Conservation (phyloP, 495 filamentous ascomycete species). For the Hypoxylon crocopeplum region DNA sequence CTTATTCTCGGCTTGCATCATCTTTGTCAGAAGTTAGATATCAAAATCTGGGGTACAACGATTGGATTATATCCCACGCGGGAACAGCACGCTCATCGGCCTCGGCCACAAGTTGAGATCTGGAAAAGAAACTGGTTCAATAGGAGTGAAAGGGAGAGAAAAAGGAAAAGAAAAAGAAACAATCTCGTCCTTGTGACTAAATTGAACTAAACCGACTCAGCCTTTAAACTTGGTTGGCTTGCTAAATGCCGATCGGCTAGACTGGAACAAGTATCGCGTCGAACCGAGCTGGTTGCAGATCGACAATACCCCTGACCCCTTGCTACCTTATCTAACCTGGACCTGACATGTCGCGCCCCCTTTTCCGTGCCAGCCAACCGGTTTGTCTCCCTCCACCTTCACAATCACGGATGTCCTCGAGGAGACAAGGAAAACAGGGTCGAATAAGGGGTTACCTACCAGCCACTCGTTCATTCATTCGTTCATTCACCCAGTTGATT, state of each 20-base stretch:
- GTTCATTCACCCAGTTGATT: background rate
- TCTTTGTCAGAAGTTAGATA: background rate
- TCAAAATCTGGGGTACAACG: too few species aligned
- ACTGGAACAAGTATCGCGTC: slow-evolving; percentile 25
- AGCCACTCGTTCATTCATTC: slow-evolving; percentile 12
- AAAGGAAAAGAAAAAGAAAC: too few species aligned
- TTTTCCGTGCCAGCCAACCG: background rate
- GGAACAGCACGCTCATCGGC: too few species aligned
- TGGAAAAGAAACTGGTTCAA: too few species aligned
- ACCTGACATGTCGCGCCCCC: slow-evolving; percentile 1
- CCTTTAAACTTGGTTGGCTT: too few species aligned
- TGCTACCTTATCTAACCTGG: slow-evolving; percentile 22
- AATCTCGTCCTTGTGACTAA: too few species aligned
- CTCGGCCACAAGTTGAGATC: too few species aligned
- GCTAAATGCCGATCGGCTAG: slow-evolving; percentile 29
- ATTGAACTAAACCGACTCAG: too few species aligned
- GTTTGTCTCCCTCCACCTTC: slow-evolving; percentile 6
- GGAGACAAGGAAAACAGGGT: slow-evolving; percentile 3
- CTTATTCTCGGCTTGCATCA: slow-evolving; percentile 9
- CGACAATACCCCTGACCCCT: slow-evolving; percentile 16
- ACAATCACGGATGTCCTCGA: background rate
- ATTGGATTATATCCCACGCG: too few species aligned
- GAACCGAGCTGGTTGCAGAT: slow-evolving; percentile 29
- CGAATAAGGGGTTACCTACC: slow-evolving; percentile 20
- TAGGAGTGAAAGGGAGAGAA: too few species aligned